These are phyloP conservation scores for Funneliformis caledonium DNA, from an alignment of 371 early-diverging fungal species.

Conservation along the genomic window DNA sequence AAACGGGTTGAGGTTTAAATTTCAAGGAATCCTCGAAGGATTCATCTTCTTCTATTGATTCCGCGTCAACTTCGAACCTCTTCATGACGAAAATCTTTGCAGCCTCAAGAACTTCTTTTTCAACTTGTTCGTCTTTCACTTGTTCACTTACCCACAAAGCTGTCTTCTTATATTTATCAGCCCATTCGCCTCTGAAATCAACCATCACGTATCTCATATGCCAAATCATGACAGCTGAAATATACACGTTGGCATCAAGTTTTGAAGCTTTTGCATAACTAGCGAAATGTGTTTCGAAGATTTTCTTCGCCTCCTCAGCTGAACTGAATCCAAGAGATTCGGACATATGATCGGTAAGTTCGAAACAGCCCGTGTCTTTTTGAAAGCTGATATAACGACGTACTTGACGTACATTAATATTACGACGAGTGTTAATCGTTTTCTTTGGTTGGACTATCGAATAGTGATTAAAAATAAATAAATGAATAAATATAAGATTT, in stretches of 20 bases:
- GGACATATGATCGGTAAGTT: neutral
- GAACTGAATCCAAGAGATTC: conserved; percentile 29
- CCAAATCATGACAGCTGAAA: conserved; percentile 35
- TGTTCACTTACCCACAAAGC: conserved; percentile 14
- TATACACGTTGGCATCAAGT: conserved; percentile 6
- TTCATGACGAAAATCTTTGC: conserved; percentile 21
- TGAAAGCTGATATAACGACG: conserved; percentile 34
- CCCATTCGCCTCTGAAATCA: conserved; percentile 32
- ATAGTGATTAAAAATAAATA: neutral
- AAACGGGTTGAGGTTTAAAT: neutral
- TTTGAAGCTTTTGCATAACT: neutral
- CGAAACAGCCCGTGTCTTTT: conserved; percentile 24
- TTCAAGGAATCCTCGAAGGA: conserved; percentile 7
- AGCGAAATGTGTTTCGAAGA: conserved; percentile 12
- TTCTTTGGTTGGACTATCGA: neutral
- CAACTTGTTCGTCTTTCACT: neutral
- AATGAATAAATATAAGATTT: neutral
- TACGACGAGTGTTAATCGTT: conserved; percentile 25
- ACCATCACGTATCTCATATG: conserved; percentile 28
- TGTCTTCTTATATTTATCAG: conserved; percentile 12
- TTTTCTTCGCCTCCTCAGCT: conserved; percentile 24
- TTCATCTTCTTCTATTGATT: conserved; percentile 16
- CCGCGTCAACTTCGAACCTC: conserved; percentile 23
- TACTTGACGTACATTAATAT: conserved; percentile 6
- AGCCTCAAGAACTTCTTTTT: conserved; percentile 30